phyloP scores from a whole-genome alignment of 768 basidiomycete species.

The Hypsizygus marmoreus region DNA sequence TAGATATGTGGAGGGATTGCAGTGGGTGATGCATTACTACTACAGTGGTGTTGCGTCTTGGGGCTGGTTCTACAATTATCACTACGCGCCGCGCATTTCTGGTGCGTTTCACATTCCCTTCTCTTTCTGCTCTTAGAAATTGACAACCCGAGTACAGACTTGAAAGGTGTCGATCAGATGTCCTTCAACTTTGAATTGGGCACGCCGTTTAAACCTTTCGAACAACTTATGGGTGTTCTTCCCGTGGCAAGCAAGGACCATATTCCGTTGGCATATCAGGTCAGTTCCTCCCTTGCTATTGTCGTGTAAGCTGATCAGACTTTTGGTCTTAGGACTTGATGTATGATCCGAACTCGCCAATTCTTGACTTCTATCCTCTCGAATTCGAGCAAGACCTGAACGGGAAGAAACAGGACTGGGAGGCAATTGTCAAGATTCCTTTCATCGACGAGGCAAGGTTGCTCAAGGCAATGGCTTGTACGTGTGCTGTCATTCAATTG shows the following conservation, averaged over 20 bases:
- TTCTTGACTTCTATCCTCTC: conserved; percentile 91
- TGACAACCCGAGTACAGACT: conserved; percentile 31
- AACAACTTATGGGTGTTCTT: conserved; percentile 98
- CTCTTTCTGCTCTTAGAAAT: conserved; percentile 1
- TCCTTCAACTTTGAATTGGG: conserved; percentile 86
- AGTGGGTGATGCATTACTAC: conserved; percentile 99
- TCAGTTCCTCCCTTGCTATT: conserved; percentile 26
- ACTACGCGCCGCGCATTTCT: conserved; percentile 95
- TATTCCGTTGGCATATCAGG: conserved; percentile 84
- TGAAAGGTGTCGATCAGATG: conserved; percentile 78
- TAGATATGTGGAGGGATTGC: conserved; percentile 89
- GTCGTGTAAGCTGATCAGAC: background rate
- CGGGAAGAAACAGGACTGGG: conserved; percentile 99
- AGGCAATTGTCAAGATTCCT: conserved; percentile 97
- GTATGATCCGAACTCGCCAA: conserved; percentile 81
- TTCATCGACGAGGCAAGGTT: conserved; percentile 88
- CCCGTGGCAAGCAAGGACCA: conserved; percentile 89
- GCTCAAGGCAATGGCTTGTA: conserved; percentile 81
- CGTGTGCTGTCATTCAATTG: conserved; percentile 24
- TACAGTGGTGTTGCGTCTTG: conserved; percentile 96
- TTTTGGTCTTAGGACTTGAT: conserved; percentile 79
- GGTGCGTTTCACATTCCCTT: conserved; percentile 56
- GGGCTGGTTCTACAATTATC: conserved; percentile 99
- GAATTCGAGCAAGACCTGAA: conserved; percentile 94
- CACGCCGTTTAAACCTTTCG: conserved; percentile 87